These are phyloP conservation scores for Corchorus capsularis DNA, from an alignment of 345 rosid genomes.

Conservation along the genomic window DNA sequence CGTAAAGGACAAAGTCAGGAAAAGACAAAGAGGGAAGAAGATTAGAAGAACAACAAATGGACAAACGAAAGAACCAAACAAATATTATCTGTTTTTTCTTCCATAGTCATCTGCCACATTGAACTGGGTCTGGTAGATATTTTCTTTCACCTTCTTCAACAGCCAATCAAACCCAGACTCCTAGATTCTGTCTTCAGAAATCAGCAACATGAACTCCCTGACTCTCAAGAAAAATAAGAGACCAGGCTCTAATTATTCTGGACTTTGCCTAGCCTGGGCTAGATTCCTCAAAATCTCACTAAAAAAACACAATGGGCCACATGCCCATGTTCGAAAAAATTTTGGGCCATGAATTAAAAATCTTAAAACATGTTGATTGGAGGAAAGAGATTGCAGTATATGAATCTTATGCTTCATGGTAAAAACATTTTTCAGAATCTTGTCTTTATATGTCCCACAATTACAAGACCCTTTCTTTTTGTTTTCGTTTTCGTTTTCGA, in stretches of 20 bases:
- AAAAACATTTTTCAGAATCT: slow-evolving; percentile 3
- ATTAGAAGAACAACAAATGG: neutral
- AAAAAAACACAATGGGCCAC: no score
- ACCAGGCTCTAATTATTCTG: neutral
- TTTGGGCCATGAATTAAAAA: neutral
- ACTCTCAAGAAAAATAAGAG: neutral
- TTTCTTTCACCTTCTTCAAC: neutral
- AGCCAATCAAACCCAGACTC: neutral
- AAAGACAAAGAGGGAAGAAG: neutral
- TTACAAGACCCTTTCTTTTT: neutral
- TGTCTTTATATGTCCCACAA: neutral
- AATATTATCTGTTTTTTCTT: neutral
- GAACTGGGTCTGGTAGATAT: neutral
- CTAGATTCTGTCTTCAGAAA: neutral
- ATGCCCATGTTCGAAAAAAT: neutral
- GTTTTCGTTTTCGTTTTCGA: neutral
- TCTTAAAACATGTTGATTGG: no score
- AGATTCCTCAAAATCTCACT: no score
- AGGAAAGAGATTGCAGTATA: neutral
- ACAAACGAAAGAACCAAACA: neutral
- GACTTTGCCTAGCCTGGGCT: neutral
- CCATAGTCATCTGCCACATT: neutral
- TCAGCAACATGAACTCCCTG: neutral
- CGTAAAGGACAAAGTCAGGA: neutral
- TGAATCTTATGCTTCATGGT: neutral